Base-by-base conservation (phyloP, 2,329 filamentous ascomycete genomes). In the Furcasterigmium furcatum region DNA sequence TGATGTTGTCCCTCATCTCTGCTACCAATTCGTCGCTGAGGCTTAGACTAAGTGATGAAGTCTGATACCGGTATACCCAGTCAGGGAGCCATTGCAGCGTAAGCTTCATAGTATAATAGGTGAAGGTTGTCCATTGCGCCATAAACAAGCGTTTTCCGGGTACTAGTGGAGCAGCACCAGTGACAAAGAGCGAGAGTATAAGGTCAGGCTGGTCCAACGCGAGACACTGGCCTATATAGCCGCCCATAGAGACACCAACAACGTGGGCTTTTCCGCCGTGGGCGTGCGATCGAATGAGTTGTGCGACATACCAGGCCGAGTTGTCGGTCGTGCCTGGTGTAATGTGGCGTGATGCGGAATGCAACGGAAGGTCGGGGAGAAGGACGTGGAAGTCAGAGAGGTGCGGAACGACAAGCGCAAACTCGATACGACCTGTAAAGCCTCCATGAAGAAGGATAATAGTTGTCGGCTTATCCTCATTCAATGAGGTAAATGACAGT, bases 201-300 rank as follows among this genome's bases (percentile, higher is more conserved):
- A 36, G n/a, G 16, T 63, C 6, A 68, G 52, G 1, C 67, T 65
- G 43, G 67, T 55, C 18, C 58, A 36, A 10, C 34, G 60, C 57
- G 8, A 71, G 50, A 14, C 60, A 58, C 46, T 65, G 51, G 30
- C 55, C 54, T 3, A 69, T 46, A 43, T 60, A 71, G 2, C 65
- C 67, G 13, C 67, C 68, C 45, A 67, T 65, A 2, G 67, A 72
- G 21, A 71, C 35, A 4, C 68, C 67, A 22, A 67, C 64, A 21
- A 71, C 40, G 50, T 72, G 68, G 4, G 68, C 68, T 4, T 52
- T 52, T 7, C 62, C 57, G 42, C 58, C 53, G 39, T 69, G 62
- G 12, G 66, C 67, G 46, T 64, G 58, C 5, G 48, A 46, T 10
- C 57, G 58, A 44, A 72, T 67, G 44, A 71, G 53, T 2, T 52